Evolutionary conservation across 352 stramenopile genomes (phyloP), one percentile per base, ranked within the genome.

Genomic region (Phytopythium litorale): DNA sequence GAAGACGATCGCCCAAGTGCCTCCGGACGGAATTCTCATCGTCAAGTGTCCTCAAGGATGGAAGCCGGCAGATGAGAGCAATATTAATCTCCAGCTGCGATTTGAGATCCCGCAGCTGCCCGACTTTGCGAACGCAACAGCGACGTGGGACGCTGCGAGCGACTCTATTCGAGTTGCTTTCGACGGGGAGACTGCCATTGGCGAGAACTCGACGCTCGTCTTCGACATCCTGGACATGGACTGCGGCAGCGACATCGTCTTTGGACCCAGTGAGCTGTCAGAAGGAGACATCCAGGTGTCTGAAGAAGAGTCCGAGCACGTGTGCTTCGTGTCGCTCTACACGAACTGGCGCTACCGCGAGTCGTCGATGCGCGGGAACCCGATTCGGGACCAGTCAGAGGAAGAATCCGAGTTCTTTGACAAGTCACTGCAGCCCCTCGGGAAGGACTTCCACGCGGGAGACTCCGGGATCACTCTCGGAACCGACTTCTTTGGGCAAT

Each of bases 401-500:
- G 65, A 42, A n/a, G n/a, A 30, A 2, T 60, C 55, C 7, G 63
- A 80, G 18, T 76, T 68, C 32, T 70, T 73, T 28, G 78, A 85
- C 46, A 23, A 33, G 16, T 84, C 78, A 1, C 50, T 82, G 18
- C 56, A 69, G 30, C 78, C 76, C 0, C 66, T 72, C 12, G 61
- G 58, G 3, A 50, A 63, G 35, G 63, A 75, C 8, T 83, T 86
- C 40, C 59, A 67, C 4, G 54, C 64, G 6, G 78, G 70, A 2
- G 70, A 79, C 6, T 72, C 72, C 1, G 78, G 78, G 0, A 60
- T 88, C 32, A 78, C 71, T 4, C 51, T 88, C 23, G 70, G 63
- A 19, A 71, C 62, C 12, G 78, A 88, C 56, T 88, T 88, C 37
- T 88, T 84, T 58, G 78, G 78, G 0, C 78, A 88, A 58, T 85